Evolutionary conservation across 1,284 basidiomycete genomes (phyloP), one percentile per base, ranked within the genome.

Genomic region (Blastosporella zonata): DNA sequence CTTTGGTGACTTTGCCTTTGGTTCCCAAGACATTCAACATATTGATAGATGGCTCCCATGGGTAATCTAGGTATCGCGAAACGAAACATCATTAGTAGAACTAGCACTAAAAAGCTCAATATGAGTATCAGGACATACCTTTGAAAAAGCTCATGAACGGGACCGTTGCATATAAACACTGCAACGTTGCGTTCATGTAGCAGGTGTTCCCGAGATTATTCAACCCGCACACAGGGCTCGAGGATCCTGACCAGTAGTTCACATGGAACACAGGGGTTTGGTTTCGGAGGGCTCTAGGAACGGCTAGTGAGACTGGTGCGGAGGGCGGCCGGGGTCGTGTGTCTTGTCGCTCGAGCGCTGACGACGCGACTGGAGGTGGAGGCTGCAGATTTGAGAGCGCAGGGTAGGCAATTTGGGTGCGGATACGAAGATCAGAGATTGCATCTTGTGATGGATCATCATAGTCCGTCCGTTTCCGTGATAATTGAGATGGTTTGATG

Each of bases 161-260:
- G 10, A 88, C 82, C 0, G 94, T 95, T 0, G 93, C 93, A 61
- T 85, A 92, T 61, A 99, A 71, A 67, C 96, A 99, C 68, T 99
- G 96, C 18, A 99, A 82, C 3, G 94, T 95, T 23, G 95, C 91
- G 67, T 98, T 99, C 94, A 99, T 98, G 67, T 98, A 99, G 68
- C 96, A 99, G 1, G 97, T 99, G 67, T 99, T 98, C 27, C 96
- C 97, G 52, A 99, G 67, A 67, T 99, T 99, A 78, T 93, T 94
- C 65, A 99, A 67, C 2, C 96, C 96, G 0, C 88, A 87, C 29
- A 87, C 81, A 13, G 90, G 91, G 50, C 95, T 80, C 56, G 85
- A 78, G 35, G 80, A 73, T 63, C 92, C 88, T 13, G 74, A 66
- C 93, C 92, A 95, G 65, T 89, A 93, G 7, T 74, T 73, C 17